A percentile compares a stretch with the other conserved stretches of the same genome.
These are phyloP conservation scores for Delphinella strobiligena DNA, from an alignment of 2,329 filamentous ascomycete genomes.

Conservation along the genomic window DNA sequence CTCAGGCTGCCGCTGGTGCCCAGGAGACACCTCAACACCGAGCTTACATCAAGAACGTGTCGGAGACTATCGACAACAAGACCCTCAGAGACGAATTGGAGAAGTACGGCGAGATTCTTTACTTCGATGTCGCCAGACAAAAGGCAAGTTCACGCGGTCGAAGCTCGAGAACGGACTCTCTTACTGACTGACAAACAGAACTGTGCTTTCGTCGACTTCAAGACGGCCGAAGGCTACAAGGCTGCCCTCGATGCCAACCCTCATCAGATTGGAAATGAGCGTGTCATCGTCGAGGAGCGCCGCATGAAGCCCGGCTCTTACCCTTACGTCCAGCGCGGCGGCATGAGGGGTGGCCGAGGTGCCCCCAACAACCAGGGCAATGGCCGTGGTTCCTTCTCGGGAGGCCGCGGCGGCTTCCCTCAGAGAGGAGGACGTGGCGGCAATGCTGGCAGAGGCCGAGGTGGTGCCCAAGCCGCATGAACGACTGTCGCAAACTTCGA, in stretches of 20 bases:
- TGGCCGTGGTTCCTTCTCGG: conserved; percentile 57
- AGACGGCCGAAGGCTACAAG: conserved; percentile 66
- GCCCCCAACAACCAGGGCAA: conserved; percentile 38
- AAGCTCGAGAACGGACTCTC: too few relatives aligned
- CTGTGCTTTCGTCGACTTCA: conserved; percentile 94
- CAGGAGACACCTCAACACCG: conserved; percentile 66
- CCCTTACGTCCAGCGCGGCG: conserved; percentile 25
- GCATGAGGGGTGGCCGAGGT: conserved; percentile 26
- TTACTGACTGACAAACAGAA: conserved; percentile 45
- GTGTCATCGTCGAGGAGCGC: conserved; percentile 78
- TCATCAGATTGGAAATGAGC: conserved; percentile 70
- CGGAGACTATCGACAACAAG: conserved; percentile 68
- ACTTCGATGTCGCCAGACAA: conserved; percentile 51
- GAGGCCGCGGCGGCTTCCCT: conserved; percentile 49
- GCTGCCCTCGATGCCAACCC: conserved; percentile 76
- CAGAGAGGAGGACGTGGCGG: conserved; percentile 32
- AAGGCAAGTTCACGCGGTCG: conserved; percentile 51
- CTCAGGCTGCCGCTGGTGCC: conserved; percentile 50
- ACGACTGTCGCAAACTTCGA: too few relatives aligned
- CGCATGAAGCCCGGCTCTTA: conserved; percentile 42
- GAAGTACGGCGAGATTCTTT: conserved; percentile 53
- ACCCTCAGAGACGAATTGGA: conserved; percentile 60
- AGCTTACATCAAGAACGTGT: conserved; percentile 93
- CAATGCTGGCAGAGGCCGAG: conserved; percentile 15
- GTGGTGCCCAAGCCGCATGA: conserved; percentile 14